Evolutionary conservation across 345 rosid genomes (phyloP), one percentile per base, ranked within the genome.

Genomic region (Aurinia saxatilis): DNA sequence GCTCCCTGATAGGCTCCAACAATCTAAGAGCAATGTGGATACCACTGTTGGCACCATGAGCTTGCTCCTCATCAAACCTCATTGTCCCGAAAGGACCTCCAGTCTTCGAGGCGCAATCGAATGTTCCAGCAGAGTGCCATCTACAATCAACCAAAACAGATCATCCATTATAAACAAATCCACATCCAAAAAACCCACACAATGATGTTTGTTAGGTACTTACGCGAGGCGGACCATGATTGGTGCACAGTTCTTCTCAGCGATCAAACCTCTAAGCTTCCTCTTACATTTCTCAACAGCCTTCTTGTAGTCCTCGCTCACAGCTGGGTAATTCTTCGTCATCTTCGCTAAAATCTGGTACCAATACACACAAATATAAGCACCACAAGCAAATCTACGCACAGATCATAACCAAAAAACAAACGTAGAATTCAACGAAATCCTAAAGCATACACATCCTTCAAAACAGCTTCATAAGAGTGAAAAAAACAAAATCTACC

Each of bases 121-220:
- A 92, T 1, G 98, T 92, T 37, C 98, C 98, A 42, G 98, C 95
- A 2, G 98, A 87, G 84, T 92, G 98, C 98, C 98, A 89, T 29
- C 98, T 92, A 81, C 46, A 63, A 18, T 34, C 7, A 50, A 11
- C 10, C 17, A 67, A 16, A n/a, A 12, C 5, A 52, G 46, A 57
- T 21, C n/a, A 41, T 8, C 35, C 56, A 29, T 47, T 14, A 11
- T 51, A 58, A 46, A 4, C 1, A 27, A 41, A 15, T 3, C 8
- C 51, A 11, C 2, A 57, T 15, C 23, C 13, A 0, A 23, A 0
- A 48, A 48, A 21, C 48, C 23, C 6, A 0, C 4, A 8, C 6
- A 15, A 12, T 15, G 14, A 48, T 45, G 13, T 5, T 21, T 10
- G 6, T 17, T 6, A 15, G 41, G 11, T 5, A 63, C 84, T 30